phyloP scores from a whole-genome alignment of 2,329 filamentous ascomycete genomes.

The Claviceps sp. region DNA sequence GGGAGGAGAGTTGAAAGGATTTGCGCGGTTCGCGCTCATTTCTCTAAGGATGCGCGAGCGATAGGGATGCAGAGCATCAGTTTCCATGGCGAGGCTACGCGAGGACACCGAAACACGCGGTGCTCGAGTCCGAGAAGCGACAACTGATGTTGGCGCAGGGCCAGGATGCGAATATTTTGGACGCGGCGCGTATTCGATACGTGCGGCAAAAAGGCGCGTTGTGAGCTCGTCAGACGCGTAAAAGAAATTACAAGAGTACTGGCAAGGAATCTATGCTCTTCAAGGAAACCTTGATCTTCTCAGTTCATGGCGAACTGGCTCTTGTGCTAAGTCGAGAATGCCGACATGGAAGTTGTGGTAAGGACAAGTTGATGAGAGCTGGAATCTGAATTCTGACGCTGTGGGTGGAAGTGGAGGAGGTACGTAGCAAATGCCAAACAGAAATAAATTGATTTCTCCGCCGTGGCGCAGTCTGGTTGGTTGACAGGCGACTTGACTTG shows the following conservation, averaged over 20 bases:
- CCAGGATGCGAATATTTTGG: neutral
- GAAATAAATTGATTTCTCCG: neutral
- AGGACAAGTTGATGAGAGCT: too few species aligned
- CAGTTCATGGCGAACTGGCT: neutral
- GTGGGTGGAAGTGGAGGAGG: neutral
- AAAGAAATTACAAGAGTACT: conserved; percentile 3
- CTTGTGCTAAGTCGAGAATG: neutral
- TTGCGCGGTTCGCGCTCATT: conserved; percentile 38
- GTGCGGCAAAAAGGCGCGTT: neutral
- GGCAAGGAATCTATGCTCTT: conserved; percentile 4
- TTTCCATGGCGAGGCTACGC: conserved; percentile 25
- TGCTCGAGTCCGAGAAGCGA: conserved; percentile 11
- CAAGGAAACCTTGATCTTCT: neutral
- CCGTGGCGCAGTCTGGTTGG: conserved; percentile 7
- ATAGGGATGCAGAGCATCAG: conserved; percentile 27
- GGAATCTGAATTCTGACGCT: too few species aligned
- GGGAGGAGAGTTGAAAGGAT: conserved; percentile 45
- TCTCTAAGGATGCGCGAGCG: conserved; percentile 36
- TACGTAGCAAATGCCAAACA: neutral
- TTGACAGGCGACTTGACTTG: neutral
- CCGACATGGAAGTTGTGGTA: neutral
- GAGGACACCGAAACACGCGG: conserved; percentile 8
- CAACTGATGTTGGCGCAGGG: conserved; percentile 7
- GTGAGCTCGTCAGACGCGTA: neutral
- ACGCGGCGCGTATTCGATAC: neutral